Evolutionary conservation across 225 moss, liverwort and hornwort species (phyloP).

Genomic region (Marchantia paleacea): DNA sequence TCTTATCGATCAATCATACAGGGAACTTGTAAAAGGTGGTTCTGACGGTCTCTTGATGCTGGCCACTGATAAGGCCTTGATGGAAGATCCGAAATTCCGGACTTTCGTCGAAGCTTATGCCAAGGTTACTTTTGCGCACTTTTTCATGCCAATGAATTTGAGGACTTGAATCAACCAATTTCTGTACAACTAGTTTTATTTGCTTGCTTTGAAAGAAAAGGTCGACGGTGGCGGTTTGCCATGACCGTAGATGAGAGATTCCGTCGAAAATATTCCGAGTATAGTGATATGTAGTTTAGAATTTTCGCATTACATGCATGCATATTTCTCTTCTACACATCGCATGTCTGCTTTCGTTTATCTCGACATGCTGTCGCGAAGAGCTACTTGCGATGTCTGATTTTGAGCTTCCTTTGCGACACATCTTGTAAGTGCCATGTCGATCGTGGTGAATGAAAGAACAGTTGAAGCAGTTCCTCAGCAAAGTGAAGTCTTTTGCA

Average conservation of each 20-base stretch:
- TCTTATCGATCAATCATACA: constrained; percentile 12
- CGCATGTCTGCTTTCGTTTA: too few species aligned
- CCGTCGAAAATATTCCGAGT: background rate
- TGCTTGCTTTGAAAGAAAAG: background rate
- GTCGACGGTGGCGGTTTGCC: background rate
- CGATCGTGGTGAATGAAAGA: background rate
- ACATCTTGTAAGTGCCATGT: background rate
- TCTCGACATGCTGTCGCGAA: background rate
- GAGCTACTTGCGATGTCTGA: background rate
- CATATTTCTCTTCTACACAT: too few species aligned
- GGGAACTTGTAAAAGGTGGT: constrained; percentile 72
- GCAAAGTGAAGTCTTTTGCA: background rate
- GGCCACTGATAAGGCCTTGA: constrained; percentile 75
- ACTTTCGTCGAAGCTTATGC: constrained; percentile 85
- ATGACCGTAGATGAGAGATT: background rate
- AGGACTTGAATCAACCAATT: background rate
- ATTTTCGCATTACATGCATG: too few species aligned
- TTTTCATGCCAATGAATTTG: background rate
- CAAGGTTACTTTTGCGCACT: constrained; percentile 43
- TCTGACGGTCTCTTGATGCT: constrained; percentile 67
- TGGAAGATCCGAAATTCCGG: constrained; percentile 79
- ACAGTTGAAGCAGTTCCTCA: background rate
- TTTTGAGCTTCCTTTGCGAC: background rate
- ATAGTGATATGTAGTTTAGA: too few species aligned
- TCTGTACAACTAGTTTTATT: background rate